A percentile compares a stretch with the other conserved stretches of the same genome.
Evolutionary conservation across 148 eudicot genomes (phyloP).

Genomic region (Rhododendron ovatum): DNA sequence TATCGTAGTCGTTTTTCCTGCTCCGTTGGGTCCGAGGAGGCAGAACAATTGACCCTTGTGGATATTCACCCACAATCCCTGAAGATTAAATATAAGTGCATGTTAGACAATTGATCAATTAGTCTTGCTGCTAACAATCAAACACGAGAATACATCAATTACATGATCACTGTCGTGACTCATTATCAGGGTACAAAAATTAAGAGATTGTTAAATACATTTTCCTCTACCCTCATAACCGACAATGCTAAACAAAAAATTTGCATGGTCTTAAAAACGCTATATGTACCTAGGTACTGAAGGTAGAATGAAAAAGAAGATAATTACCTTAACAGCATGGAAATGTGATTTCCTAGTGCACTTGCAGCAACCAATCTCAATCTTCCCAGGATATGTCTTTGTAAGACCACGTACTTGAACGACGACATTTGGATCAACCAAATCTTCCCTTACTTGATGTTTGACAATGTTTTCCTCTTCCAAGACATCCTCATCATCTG

Average conservation of each 20-base stretch:
- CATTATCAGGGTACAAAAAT: neutral
- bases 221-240: neutral
- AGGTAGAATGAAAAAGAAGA: neutral
- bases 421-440: slow-evolving; percentile 55
- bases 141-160: neutral
- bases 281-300: neutral
- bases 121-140: neutral
- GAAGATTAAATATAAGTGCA: slow-evolving; percentile 5
- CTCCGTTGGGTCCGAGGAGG: no score
- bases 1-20: no score
- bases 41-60: no score
- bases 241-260: neutral
- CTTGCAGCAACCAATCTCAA: slow-evolving; percentile 53
- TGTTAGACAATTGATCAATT: neutral
- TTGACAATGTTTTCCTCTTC: slow-evolving; percentile 73
- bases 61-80: slow-evolving; percentile 23
- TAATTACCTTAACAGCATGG: slow-evolving; percentile 70
- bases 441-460: slow-evolving; percentile 48
- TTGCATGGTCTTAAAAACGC: neutral
- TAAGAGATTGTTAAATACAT: neutral
- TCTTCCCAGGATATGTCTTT: slow-evolving; percentile 65
- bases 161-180: neutral
- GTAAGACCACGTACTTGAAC: slow-evolving; percentile 79
- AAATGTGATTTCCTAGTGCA: slow-evolving; percentile 64
- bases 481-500: slow-evolving; percentile 84